Evolutionary conservation across 208 protist genomes (phyloP).

Genomic region (Trypanosoma mega): DNA sequence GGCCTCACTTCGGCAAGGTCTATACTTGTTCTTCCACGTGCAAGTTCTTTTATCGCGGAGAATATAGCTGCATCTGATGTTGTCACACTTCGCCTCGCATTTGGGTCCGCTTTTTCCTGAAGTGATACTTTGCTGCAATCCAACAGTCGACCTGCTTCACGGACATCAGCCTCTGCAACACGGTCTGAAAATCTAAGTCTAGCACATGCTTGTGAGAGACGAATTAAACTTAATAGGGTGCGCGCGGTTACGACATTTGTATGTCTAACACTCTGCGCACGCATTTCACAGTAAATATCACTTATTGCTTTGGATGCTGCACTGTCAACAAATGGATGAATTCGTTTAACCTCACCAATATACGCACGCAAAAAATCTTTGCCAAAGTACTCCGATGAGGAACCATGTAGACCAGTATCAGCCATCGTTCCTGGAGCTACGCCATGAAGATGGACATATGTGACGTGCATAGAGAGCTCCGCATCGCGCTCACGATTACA

Average conservation of each 20-base stretch:
- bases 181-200: slow-evolving; percentile 81
- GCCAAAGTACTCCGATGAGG: slow-evolving; percentile 73
- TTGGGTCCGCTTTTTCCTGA: slow-evolving; percentile 50
- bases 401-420: slow-evolving; percentile 40
- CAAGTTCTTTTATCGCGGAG: slow-evolving; percentile 79
- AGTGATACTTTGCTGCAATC: slow-evolving; percentile 87
- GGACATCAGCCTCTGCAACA: slow-evolving; percentile 87
- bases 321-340: slow-evolving; percentile 80
- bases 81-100: slow-evolving; percentile 48
- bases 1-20: slow-evolving; percentile 70
- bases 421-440: slow-evolving; percentile 65
- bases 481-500: slow-evolving; percentile 88
- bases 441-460: slow-evolving; percentile 81
- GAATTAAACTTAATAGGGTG: slow-evolving; percentile 93
- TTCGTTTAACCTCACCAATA: slow-evolving; percentile 79
- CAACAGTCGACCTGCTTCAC: slow-evolving; percentile 85
- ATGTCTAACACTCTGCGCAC: slow-evolving; percentile 69
- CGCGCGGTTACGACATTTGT: slow-evolving; percentile 86
- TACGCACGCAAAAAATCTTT: slow-evolving; percentile 84
- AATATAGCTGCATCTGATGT: slow-evolving; percentile 84
- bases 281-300: slow-evolving; percentile 91
- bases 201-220: slow-evolving; percentile 93
- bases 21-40: slow-evolving; percentile 45
- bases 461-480: slow-evolving; percentile 95
- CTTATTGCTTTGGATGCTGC: slow-evolving; percentile 72